Percentiles rank a stretch among this genome's conserved stretches.
These are phyloP conservation scores for Ramaria sp. DNA, from an alignment of 768 basidiomycete genomes.

Conservation along the genomic window DNA sequence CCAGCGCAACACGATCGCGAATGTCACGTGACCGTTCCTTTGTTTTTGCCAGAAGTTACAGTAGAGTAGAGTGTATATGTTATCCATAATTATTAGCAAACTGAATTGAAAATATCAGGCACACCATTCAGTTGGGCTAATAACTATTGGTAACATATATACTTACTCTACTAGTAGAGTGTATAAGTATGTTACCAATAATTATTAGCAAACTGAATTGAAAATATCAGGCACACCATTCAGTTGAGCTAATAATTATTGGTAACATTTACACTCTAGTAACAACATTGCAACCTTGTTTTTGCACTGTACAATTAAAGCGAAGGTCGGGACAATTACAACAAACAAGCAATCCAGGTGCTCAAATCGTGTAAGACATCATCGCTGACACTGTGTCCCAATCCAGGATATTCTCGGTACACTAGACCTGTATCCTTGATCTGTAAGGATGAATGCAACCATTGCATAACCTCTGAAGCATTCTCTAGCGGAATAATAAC, in stretches of 20 bases:
- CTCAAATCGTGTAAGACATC: constrained; percentile 24
- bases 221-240: too few relatives aligned
- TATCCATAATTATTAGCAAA: too few relatives aligned
- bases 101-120: too few relatives aligned
- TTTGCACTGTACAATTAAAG: too few relatives aligned
- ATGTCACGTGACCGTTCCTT: neutral
- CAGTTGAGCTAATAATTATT: too few relatives aligned
- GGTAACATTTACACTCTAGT: too few relatives aligned
- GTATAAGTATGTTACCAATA: too few relatives aligned
- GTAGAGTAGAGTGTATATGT: too few relatives aligned
- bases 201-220: too few relatives aligned
- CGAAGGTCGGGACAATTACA: neutral
- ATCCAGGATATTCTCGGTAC: constrained; percentile 21
- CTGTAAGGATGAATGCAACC: constrained; percentile 20
- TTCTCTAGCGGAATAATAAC: constrained; percentile 26
- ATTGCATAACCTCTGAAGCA: constrained; percentile 24
- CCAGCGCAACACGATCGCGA: neutral
- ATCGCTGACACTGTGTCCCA: constrained; percentile 25
- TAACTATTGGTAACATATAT: too few relatives aligned
- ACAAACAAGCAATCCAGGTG: constrained; percentile 18
- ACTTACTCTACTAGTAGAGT: too few relatives aligned
- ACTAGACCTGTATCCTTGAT: constrained; percentile 15
- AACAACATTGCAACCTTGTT: neutral
- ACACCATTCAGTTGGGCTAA: too few relatives aligned
- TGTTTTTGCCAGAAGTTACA: neutral